Evolutionary conservation across 2,329 filamentous ascomycete genomes (phyloP).

Genomic region (Fusarium sp.): DNA sequence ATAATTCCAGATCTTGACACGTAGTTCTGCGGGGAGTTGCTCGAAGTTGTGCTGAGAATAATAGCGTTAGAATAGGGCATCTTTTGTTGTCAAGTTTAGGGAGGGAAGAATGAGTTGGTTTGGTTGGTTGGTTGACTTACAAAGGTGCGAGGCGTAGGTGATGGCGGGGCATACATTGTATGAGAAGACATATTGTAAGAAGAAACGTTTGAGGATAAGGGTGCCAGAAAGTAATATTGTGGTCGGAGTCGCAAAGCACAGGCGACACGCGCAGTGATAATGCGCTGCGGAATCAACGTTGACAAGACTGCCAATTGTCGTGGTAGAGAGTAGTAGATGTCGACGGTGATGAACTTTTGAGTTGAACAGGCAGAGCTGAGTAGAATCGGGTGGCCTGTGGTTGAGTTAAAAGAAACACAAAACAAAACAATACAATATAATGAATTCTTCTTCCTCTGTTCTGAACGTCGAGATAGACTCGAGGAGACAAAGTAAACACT

Average conservation of each 20-base stretch:
- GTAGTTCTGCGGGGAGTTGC: conserved; percentile 56
- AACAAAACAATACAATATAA: neutral
- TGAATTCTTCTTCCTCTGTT: neutral
- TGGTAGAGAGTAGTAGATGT: neutral
- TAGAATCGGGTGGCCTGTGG: neutral
- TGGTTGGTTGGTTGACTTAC: conserved; percentile 10
- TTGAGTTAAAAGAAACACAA: neutral
- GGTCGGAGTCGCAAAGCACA: neutral
- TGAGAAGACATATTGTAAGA: conserved; percentile 13
- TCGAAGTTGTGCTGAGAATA: conserved; percentile 51
- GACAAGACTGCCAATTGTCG: neutral
- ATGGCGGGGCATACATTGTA: neutral
- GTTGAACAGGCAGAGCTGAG: neutral
- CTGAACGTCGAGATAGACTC: neutral
- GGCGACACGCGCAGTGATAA: neutral
- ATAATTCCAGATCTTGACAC: conserved; percentile 58
- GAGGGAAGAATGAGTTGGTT: neutral
- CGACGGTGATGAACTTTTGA: neutral
- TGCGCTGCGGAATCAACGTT: neutral
- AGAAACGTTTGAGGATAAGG: neutral
- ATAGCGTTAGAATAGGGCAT: conserved; percentile 4
- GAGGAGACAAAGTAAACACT: neutral
- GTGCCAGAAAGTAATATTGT: neutral
- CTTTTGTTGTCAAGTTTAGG: neutral
- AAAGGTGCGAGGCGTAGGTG: conserved; percentile 15